Evolutionary conservation across 805 yeast genomes (phyloP), one percentile per base, ranked within the genome.

Genomic region (Suhomyces xylopsoci): DNA sequence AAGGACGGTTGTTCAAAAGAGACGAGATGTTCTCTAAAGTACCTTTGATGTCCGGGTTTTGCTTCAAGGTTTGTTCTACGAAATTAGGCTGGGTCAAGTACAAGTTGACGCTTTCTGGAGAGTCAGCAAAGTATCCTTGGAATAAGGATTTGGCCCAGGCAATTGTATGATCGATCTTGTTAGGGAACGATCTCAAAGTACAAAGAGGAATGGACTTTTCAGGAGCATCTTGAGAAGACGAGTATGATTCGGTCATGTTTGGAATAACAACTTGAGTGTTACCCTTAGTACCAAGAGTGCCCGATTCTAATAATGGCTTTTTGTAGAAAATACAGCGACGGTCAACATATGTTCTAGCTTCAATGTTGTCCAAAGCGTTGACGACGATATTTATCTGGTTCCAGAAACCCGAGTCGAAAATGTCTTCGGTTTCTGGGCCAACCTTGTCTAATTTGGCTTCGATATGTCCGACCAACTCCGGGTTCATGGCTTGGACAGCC

Each of bases 131-230:
- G 65, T 84, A 90, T 19, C 94, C 97, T 77, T 88, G 94, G 80
- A 94, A 94, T 66, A 90, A 78, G 17, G 91, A 85, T 74, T 96
- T 96, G 14, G 98, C 96, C 99, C 99, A 94, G 5, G 99, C 98
- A 73, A 94, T 94, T 1, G 99, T 94, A 67, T 94, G 99, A 68
- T 94, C 99, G 63, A 94, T 94, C 73, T 93, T 93, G 72, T 91
- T 89, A 52, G 99, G 99, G 86, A 94, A 94, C 3, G 97, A 89
- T 73, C 98, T 85, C 67, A 94, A 80, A 2, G 99, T 94, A 81
- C 99, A 94, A 64, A 94, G 80, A 30, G 99, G 99, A 65, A 94
- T 92, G 3, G 97, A 85, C 73, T 91, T 91, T 77, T 94, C 99
- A 38, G 99, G 99, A 44, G 99, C 99, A 73, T 94, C 99, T 69